Percentiles rank a stretch among this genome's conserved stretches.
These are phyloP conservation scores for Styphnolobium japonicum DNA, from an alignment of 306 rosid species.

Conservation along the genomic window DNA sequence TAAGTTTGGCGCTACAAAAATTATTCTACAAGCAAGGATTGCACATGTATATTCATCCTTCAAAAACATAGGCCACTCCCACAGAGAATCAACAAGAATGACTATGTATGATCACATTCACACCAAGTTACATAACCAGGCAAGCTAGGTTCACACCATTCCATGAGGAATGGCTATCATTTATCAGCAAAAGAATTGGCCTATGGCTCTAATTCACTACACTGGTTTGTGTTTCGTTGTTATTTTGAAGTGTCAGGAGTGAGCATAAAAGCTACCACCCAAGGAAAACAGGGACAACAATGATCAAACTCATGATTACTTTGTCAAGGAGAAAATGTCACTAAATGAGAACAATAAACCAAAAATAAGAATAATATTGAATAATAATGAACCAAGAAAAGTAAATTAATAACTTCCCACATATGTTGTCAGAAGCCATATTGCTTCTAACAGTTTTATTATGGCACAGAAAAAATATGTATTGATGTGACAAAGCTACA, in stretches of 20 bases:
- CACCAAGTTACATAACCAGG: neutral
- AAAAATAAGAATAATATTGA: neutral
- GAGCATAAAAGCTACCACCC: neutral
- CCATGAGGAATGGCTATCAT: neutral
- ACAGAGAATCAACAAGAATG: neutral
- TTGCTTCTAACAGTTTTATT: neutral
- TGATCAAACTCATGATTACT: neutral
- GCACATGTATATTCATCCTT: neutral
- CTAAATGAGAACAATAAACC: neutral
- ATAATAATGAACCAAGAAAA: neutral
- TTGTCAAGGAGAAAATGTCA: constrained; percentile 10
- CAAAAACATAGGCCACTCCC: neutral
- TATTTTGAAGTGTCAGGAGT: neutral
- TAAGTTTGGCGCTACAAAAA: neutral
- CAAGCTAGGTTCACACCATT: neutral
- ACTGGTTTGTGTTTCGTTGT: neutral
- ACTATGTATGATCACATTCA: neutral
- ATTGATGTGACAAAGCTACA: constrained; percentile 3
- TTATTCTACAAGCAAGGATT: neutral
- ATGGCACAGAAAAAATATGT: neutral
- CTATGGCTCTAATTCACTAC: neutral
- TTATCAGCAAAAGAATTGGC: neutral
- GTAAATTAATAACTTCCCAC: neutral
- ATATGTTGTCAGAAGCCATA: neutral
- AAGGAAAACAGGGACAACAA: neutral